These are phyloP conservation scores for Saussurea involucrata DNA, from an alignment of 129 eudicot genomes.

Conservation along the genomic window DNA sequence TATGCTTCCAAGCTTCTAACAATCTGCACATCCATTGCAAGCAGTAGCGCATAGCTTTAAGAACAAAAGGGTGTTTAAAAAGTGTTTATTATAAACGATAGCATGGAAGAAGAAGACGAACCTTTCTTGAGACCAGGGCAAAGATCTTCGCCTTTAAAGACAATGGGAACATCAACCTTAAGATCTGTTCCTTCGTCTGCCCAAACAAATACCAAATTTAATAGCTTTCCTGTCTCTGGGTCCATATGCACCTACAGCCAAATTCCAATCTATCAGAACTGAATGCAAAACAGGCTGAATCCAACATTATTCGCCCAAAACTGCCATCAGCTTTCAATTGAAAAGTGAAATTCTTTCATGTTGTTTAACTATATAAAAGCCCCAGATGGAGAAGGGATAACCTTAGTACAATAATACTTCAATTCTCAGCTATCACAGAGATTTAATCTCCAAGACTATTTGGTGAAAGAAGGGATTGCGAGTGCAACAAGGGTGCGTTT, in stretches of 20 bases:
- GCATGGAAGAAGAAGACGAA: constrained; percentile 15
- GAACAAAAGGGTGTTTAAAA: background rate
- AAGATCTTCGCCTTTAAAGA: constrained; percentile 67
- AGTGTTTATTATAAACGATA: background rate
- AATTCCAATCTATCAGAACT: background rate
- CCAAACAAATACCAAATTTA: constrained; percentile 92
- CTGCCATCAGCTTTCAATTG: background rate
- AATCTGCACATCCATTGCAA: background rate
- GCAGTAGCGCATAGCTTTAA: background rate
- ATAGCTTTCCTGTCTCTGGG: constrained; percentile 60
- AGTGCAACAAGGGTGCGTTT: background rate
- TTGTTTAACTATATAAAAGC: background rate
- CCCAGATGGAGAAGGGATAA: background rate
- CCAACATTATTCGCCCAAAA: background rate
- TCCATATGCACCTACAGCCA: constrained; percentile 69
- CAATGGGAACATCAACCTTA: constrained; percentile 84
- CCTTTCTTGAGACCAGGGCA: constrained; percentile 94
- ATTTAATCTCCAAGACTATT: background rate
- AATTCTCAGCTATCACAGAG: background rate
- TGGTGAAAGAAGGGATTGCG: too few species aligned
- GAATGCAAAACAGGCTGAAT: background rate
- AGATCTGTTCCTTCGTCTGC: constrained; percentile 79
- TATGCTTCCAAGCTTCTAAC: constrained; percentile 6
- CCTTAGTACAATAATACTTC: background rate
- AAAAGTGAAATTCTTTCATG: background rate